Conservation (phyloP, 352 stramenopile species). For the Elongisporangium prolatum region DNA sequence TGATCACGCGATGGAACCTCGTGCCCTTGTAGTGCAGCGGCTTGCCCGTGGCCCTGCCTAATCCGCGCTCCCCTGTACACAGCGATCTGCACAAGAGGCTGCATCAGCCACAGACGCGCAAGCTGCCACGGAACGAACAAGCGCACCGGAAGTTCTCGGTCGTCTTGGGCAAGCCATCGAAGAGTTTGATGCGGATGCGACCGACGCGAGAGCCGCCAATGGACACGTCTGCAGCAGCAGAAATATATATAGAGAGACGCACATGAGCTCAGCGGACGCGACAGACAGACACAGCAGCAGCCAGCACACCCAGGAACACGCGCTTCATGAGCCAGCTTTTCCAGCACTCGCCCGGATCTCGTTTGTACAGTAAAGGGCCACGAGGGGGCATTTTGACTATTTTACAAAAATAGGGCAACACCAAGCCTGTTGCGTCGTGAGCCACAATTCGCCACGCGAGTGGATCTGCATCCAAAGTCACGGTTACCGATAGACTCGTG, state of each 20-base stretch:
- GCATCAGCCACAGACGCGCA: background rate
- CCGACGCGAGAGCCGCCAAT: constrained; percentile 80
- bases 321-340: background rate
- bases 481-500: no score
- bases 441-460: no score
- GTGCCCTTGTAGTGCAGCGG: constrained; percentile 61
- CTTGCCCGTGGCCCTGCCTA: constrained; percentile 53
- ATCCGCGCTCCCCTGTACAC: constrained; percentile 61
- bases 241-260: background rate
- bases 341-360: background rate
- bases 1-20: constrained; percentile 84
- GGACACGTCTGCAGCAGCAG: constrained; percentile 66
- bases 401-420: background rate
- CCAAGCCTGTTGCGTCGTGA: no score
- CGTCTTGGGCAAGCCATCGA: constrained; percentile 43
- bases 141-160: constrained; percentile 60
- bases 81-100: background rate
- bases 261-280: background rate
- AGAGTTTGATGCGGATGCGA: constrained; percentile 65
- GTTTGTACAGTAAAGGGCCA: background rate
- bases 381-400: background rate
- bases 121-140: background rate
- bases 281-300: background rate
- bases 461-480: no score
- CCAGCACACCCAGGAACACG: background rate